Evolutionary conservation across 2,329 filamentous ascomycete genomes (phyloP).

Genomic region (Dendrostoma leiphaemia): DNA sequence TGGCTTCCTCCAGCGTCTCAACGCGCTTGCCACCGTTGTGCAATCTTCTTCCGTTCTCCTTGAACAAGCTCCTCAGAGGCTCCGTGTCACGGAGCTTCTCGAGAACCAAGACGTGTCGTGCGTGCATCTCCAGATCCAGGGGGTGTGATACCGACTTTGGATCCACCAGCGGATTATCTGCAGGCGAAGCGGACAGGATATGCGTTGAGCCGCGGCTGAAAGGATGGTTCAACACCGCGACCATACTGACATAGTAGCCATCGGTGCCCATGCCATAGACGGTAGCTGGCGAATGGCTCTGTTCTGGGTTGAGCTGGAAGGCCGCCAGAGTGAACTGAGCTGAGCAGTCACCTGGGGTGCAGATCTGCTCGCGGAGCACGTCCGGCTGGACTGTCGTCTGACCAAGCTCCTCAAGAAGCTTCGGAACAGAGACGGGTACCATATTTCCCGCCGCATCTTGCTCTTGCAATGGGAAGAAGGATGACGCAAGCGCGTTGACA

Average conservation of each 20-base stretch:
- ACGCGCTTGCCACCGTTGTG: conserved; percentile 7
- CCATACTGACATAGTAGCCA: conserved; percentile 43
- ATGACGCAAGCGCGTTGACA: conserved; percentile 27
- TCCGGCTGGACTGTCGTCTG: neutral
- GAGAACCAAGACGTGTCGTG: conserved; percentile 37
- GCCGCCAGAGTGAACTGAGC: conserved; percentile 6
- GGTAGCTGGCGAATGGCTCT: neutral
- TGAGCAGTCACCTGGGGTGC: conserved; percentile 4
- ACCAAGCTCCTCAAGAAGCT: neutral
- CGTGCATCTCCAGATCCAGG: conserved; percentile 42
- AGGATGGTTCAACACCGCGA: conserved; percentile 55
- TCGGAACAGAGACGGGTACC: neutral
- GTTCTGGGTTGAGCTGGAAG: conserved; percentile 7
- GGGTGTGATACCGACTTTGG: conserved; percentile 52
- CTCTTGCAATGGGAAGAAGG: conserved; percentile 11
- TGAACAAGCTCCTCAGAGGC: conserved; percentile 38
- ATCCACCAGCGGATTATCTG: conserved; percentile 46
- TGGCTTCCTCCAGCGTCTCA: conserved; percentile 9
- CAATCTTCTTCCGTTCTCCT: conserved; percentile 17
- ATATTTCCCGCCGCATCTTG: neutral
- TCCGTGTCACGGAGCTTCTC: conserved; percentile 36
- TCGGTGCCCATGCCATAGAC: conserved; percentile 1
- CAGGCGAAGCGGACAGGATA: conserved; percentile 40
- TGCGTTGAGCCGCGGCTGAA: conserved; percentile 56
- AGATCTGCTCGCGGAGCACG: conserved; percentile 10